Evolutionary conservation across 441 rosid genomes (phyloP).

Genomic region (Euphorbia celastroides): DNA sequence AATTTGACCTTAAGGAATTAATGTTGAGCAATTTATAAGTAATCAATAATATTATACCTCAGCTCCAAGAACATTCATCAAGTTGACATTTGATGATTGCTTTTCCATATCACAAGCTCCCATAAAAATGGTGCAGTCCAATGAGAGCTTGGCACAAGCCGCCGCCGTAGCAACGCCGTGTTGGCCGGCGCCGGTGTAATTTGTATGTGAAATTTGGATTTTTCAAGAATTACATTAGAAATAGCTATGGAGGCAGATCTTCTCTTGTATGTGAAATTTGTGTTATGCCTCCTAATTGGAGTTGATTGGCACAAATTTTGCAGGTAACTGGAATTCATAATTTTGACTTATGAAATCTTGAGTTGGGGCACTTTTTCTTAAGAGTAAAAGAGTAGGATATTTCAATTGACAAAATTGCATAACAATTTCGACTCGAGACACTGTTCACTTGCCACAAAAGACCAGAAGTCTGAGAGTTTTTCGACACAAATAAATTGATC

Average conservation of each 20-base stretch:
- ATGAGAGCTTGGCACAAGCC: conserved; percentile 54
- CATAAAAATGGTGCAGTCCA: conserved; percentile 65
- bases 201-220: conserved; percentile 12
- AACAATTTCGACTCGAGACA: no score
- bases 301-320: not conserved
- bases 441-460: no score
- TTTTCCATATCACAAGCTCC: conserved; percentile 57
- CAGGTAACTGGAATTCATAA: not conserved
- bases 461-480: no score
- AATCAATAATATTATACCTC: conserved; percentile 29
- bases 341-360: no score
- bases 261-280: no score
- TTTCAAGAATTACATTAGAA: not conserved
- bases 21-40: not conserved
- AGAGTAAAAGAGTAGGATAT: no score
- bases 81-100: conserved; percentile 46
- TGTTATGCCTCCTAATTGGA: not conserved
- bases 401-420: no score
- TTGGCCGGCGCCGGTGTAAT: conserved; percentile 79
- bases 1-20: not conserved
- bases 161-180: conserved; percentile 85
- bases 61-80: conserved; percentile 61
- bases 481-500: no score
- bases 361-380: no score
- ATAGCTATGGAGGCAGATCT: no score